Evolutionary conservation across 2,329 filamentous ascomycete genomes (phyloP).

Genomic region (Fusarium penzigii): DNA sequence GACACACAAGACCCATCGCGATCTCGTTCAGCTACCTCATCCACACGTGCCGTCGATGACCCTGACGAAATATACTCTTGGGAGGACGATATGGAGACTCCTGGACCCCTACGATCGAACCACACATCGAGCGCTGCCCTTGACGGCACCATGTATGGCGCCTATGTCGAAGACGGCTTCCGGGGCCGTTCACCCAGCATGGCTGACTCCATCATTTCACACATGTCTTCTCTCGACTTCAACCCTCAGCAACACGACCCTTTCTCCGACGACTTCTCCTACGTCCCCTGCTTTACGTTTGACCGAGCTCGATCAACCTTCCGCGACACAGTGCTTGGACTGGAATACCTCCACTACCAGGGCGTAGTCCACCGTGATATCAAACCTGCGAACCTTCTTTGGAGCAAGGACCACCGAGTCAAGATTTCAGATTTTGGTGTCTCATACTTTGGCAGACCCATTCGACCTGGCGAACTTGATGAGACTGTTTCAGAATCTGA

Average conservation of each 20-base stretch:
- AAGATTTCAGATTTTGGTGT: constrained; percentile 99
- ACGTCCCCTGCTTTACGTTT: constrained; percentile 90
- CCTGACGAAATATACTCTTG: constrained; percentile 37
- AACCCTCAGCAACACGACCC: constrained; percentile 61
- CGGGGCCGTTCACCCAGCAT: constrained; percentile 77
- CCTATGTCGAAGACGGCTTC: constrained; percentile 61
- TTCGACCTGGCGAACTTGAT: constrained; percentile 78
- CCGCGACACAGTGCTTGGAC: constrained; percentile 85
- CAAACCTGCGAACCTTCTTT: constrained; percentile 87
- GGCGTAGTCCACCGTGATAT: constrained; percentile 84
- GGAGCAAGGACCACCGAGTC: constrained; percentile 80
- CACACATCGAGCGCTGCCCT: constrained; percentile 58
- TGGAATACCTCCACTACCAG: constrained; percentile 91
- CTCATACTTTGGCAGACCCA: constrained; percentile 90
- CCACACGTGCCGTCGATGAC: constrained; percentile 33
- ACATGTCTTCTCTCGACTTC: constrained; percentile 67
- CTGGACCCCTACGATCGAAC: constrained; percentile 53
- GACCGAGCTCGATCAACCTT: constrained; percentile 82
- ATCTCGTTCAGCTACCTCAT: constrained; percentile 48
- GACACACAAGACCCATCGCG: constrained; percentile 51
- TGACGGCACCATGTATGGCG: constrained; percentile 76
- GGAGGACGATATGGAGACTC: constrained; percentile 58
- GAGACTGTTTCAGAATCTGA: constrained; percentile 78
- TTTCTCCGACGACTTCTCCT: constrained; percentile 85
- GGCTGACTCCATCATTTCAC: constrained; percentile 73